Evolutionary conservation across 1,139 yeast species (phyloP).

Genomic region (Suhomyces chickasaworum): DNA sequence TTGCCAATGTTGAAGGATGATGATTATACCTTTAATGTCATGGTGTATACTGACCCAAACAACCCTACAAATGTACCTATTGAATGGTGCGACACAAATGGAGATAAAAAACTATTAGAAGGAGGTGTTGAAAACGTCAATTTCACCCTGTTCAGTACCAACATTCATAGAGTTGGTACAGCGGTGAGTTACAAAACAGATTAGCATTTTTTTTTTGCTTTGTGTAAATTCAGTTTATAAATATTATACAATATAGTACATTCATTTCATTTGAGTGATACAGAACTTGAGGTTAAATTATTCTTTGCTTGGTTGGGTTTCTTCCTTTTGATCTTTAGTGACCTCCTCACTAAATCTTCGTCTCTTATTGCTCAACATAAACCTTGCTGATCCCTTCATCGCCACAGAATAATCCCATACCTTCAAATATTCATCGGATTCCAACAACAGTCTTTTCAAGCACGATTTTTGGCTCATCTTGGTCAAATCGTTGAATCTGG

Average conservation of each 20-base stretch:
- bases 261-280: not conserved
- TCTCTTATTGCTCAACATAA: constrained; percentile 55
- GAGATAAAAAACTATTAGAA: constrained; percentile 56
- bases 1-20: constrained; percentile 72
- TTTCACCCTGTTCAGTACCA: constrained; percentile 69
- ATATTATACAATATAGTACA: constrained; percentile 7
- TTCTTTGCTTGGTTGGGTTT: not conserved
- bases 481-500: constrained; percentile 45
- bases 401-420: constrained; percentile 51
- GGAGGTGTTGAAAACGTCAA: constrained; percentile 66
- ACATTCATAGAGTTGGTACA: constrained; percentile 72
- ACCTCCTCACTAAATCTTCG: constrained; percentile 33
- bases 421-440: constrained; percentile 50
- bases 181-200: constrained; percentile 65
- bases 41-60: constrained; percentile 79
- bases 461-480: constrained; percentile 42
- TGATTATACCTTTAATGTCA: constrained; percentile 78
- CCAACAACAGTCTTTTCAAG: constrained; percentile 40
- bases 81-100: constrained; percentile 81
- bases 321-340: not conserved
- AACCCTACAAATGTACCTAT: constrained; percentile 64
- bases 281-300: not conserved
- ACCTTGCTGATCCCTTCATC: constrained; percentile 53
- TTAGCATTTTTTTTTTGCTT: constrained; percentile 3
- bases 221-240: not conserved